Evolutionary conservation across 208 protist genomes (phyloP).

Genomic region (Borovskyia barvae): DNA sequence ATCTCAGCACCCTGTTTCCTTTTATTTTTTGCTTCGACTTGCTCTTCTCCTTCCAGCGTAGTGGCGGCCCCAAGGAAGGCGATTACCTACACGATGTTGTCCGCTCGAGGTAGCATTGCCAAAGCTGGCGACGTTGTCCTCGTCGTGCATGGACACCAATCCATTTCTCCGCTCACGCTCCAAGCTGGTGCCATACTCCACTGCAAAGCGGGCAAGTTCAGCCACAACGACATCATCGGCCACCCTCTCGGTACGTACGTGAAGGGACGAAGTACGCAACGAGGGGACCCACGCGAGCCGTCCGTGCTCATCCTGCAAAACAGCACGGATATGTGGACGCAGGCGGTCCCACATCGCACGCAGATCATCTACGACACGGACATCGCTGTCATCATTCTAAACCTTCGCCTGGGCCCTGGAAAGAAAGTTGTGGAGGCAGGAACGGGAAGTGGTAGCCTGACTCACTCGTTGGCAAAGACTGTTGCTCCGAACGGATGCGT

Average conservation of each 20-base stretch:
- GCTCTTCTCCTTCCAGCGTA: no score
- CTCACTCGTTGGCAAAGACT: constrained; percentile 75
- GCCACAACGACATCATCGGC: constrained; percentile 84
- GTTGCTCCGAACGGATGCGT: constrained; percentile 82
- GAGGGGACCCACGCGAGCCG: constrained; percentile 36
- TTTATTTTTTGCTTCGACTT: not conserved
- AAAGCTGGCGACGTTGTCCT: constrained; percentile 77
- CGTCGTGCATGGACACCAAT: constrained; percentile 62
- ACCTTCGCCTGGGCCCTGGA: constrained; percentile 74
- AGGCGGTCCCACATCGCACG: constrained; percentile 87
- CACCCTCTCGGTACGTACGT: constrained; percentile 58
- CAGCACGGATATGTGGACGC: constrained; percentile 89
- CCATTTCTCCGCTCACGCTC: constrained; percentile 66
- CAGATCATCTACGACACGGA: constrained; percentile 93
- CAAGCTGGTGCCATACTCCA: constrained; percentile 61
- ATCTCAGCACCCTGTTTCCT: not conserved
- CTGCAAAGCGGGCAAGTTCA: constrained; percentile 80
- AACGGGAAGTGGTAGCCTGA: constrained; percentile 89
- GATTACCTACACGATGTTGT: constrained; percentile 35
- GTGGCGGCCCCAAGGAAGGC: no score
- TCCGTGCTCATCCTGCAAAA: constrained; percentile 76
- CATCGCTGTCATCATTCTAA: constrained; percentile 82
- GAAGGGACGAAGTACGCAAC: constrained; percentile 58
- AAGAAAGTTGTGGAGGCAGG: constrained; percentile 85
- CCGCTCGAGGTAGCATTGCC: constrained; percentile 43